phyloP scores from a whole-genome alignment of 352 stramenopile genomes.

The Phytophthora capsici region DNA sequence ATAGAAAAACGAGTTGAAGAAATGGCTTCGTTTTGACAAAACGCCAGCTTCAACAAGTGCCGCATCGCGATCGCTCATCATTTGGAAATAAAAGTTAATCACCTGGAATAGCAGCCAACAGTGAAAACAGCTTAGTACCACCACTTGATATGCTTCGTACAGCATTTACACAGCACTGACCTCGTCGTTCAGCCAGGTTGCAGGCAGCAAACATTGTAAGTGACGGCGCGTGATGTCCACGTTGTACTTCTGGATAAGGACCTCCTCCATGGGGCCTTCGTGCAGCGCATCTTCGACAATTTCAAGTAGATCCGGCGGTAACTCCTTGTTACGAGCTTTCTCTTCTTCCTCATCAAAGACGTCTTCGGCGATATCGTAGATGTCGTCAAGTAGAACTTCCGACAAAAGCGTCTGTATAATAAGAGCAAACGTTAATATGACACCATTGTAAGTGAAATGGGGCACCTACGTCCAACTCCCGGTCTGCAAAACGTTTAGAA shows the following conservation, averaged over 20 bases:
- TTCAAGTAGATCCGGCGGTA: conserved; percentile 67
- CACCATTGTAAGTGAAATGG: not conserved
- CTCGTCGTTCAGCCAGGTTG: conserved; percentile 85
- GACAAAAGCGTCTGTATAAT: conserved; percentile 55
- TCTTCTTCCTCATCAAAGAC: conserved; percentile 60
- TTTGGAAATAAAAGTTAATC: conserved; percentile 90
- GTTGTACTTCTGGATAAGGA: conserved; percentile 85
- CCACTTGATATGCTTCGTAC: not conserved
- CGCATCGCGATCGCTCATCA: conserved; percentile 78
- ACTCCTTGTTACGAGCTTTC: conserved; percentile 53
- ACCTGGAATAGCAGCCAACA: conserved; percentile 38
- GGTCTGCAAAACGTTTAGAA: conserved; percentile 48
- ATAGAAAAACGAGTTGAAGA: conserved; percentile 92
- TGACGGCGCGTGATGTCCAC: conserved; percentile 79
- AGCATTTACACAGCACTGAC: conserved; percentile 22
- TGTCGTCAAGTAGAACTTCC: conserved; percentile 63
- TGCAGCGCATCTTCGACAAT: conserved; percentile 68
- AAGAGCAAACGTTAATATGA: not conserved
- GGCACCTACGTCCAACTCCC: conserved; percentile 49
- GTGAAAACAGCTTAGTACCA: not conserved
- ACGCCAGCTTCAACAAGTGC: conserved; percentile 54
- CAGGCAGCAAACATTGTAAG: conserved; percentile 73
- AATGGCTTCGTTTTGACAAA: conserved; percentile 69
- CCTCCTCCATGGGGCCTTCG: conserved; percentile 55
- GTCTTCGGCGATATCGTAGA: conserved; percentile 65